Evolutionary conservation across 352 stramenopile genomes (phyloP).

Genomic region (Phytopythium chamaehyphon): DNA sequence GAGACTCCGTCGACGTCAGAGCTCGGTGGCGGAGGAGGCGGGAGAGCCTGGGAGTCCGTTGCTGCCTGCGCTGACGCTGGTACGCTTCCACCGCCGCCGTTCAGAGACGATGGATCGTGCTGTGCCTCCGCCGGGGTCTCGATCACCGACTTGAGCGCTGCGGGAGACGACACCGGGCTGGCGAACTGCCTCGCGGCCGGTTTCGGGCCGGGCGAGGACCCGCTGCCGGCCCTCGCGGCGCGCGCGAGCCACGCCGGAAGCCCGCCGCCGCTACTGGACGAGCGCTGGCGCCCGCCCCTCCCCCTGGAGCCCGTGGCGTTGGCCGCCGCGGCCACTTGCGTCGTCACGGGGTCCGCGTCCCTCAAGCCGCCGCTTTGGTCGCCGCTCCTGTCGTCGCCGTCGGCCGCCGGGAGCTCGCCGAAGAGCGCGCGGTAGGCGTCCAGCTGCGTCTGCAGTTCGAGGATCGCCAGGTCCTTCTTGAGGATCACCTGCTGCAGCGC

Average conservation of each 20-base stretch:
- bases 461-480: conserved; percentile 84
- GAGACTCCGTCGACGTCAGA: conserved; percentile 13
- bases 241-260: conserved; percentile 4
- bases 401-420: conserved; percentile 34
- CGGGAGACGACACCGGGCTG: neutral
- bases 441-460: conserved; percentile 67
- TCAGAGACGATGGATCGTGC: no score
- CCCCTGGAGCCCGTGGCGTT: neutral
- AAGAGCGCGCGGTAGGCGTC: conserved; percentile 52
- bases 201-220: neutral
- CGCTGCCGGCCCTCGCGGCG: conserved; percentile 4
- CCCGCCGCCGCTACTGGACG: conserved; percentile 7
- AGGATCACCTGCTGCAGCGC: conserved; percentile 81
- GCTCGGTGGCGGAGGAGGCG: neutral
- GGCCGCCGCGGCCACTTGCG: conserved; percentile 16
- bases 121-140: neutral
- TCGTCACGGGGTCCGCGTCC: neutral
- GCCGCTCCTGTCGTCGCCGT: neutral
- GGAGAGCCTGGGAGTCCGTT: neutral
- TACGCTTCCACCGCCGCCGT: no score
- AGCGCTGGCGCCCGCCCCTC: conserved; percentile 10
- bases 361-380: no score
- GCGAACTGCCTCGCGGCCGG: neutral
- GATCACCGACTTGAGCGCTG: conserved; percentile 1
- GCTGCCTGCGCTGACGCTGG: no score